Base-by-base conservation (phyloP, 2,329 filamentous ascomycete species). In the Fonsecaea pedrosoi region DNA sequence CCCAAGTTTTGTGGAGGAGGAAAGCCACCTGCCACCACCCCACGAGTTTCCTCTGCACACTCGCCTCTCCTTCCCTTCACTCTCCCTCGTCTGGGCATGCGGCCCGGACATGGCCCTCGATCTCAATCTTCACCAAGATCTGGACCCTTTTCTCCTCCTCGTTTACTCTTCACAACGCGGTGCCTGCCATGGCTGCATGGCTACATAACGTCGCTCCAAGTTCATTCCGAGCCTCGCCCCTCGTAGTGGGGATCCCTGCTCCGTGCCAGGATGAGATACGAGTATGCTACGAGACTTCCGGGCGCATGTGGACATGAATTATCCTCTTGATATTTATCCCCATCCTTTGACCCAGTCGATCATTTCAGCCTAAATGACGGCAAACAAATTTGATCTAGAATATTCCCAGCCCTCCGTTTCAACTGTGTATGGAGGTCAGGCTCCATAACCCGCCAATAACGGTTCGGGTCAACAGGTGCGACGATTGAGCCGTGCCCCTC, bases 291-390 rank as follows among this genome's bases (percentile, higher is more conserved):
- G 55, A 58, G 35, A 58, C 55, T 21, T 32, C 30, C 15, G 21
- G 12, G 42, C 37, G 7, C 32, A 40, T 37, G 37, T 38, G 37
- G 37, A 21, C 37, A 38, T 37, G 55, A 60, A 60, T 61, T 30
- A 61, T 61, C 32, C n/a, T 35, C 38, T 61, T 32, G 34, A 61
- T 50, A 50, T 61, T 61, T 61, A 61, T 61, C 59, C 59, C 59
- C 54, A 12, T 55, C 45, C 59, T 21, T 54, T 61, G 48, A 61
- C 59, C 59, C 59, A 54, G 59, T 54, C 35, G 37, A 54, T 54
- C 45, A 37, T 61, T 61, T 61, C 59, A 61, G 59, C 45, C 59
- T 61, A 61, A 61, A 61, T 61, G 48, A 54, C 59, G 59, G 59
- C 59, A 25, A 37, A 18, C 40, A 35, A 50, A 13, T 7, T 7